Conservation (phyloP, 1,284 basidiomycete genomes). For the Exsudoporus floridanus region DNA sequence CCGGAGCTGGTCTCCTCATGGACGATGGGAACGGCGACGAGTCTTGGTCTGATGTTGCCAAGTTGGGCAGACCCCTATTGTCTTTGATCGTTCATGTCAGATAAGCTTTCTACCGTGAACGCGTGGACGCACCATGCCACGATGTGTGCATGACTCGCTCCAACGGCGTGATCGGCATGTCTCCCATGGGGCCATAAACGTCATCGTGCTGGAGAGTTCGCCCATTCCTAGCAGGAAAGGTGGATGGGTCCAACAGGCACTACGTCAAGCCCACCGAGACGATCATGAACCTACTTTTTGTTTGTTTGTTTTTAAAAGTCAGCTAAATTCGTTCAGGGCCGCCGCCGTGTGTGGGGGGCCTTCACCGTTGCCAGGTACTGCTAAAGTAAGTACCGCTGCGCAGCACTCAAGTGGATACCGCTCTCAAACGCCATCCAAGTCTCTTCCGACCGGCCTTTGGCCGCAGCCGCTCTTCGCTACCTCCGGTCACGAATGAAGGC, state of each 20-base stretch:
- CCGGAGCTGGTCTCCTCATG: no score
- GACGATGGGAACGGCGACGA: no score
- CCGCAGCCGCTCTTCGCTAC: neutral
- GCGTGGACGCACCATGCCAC: no score
- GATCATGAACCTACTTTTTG: neutral
- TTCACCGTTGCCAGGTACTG: neutral
- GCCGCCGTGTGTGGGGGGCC: neutral
- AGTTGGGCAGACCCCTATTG: no score
- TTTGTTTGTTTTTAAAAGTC: neutral
- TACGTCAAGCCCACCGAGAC: neutral
- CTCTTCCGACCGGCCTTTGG: neutral
- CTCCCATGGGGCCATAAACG: neutral
- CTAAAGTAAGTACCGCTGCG: neutral
- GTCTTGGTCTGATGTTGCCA: no score
- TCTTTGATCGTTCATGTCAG: no score
- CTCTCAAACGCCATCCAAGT: constrained; percentile 5
- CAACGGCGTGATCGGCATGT: no score
- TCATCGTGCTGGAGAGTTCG: no score
- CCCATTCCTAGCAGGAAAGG: neutral
- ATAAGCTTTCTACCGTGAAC: no score
- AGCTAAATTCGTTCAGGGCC: neutral
- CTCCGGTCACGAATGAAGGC: neutral
- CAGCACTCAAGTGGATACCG: neutral
- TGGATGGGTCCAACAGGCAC: neutral
- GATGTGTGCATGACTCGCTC: neutral